phyloP scores from a whole-genome alignment of 495 filamentous ascomycete species.

The Podospora australis region DNA sequence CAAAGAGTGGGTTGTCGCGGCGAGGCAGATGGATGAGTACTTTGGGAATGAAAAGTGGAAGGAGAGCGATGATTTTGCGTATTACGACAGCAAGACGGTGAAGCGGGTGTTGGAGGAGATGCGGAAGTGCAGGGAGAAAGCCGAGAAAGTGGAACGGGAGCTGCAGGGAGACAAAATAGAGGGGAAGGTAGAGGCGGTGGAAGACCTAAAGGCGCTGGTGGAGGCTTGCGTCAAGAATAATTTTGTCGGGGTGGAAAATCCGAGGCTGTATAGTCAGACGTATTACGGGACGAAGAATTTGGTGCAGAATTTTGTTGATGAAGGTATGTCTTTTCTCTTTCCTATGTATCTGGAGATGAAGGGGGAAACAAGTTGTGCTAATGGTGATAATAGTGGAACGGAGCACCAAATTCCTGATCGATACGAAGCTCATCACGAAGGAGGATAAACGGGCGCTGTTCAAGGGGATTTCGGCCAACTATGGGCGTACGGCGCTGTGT shows the following conservation, averaged over 20 bases:
- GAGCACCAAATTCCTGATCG: conserved; percentile 59
- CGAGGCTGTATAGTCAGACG: conserved; percentile 86
- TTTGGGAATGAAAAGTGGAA: conserved; percentile 86
- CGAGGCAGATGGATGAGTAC: conserved; percentile 71
- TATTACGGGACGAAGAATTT: conserved; percentile 94
- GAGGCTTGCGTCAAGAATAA: conserved; percentile 96
- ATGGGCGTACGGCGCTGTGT: conserved; percentile 85
- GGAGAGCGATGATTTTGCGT: conserved; percentile 80
- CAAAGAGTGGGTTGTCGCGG: conserved; percentile 70
- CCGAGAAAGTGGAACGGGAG: conserved; percentile 17
- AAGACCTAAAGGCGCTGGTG: conserved; percentile 67
- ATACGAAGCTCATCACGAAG: conserved; percentile 55
- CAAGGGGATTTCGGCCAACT: conserved; percentile 84
- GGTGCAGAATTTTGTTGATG: conserved; percentile 83
- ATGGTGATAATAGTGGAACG: conserved; percentile 41
- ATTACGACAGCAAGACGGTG: conserved; percentile 85
- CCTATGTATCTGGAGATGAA: not conserved
- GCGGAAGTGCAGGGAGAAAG: conserved; percentile 52
- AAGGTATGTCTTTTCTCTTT: conserved; percentile 55
- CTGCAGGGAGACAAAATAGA: conserved; percentile 13
- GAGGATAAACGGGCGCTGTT: conserved; percentile 79
- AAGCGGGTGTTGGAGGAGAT: conserved; percentile 69
- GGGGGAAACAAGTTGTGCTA: not conserved
- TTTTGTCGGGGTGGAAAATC: conserved; percentile 92
- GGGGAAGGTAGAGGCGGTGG: conserved; percentile 48